Percentiles rank a stretch among this genome's conserved stretches.
phyloP scores from a whole-genome alignment of 2,329 filamentous ascomycete genomes.

The Exophiala spinifera region DNA sequence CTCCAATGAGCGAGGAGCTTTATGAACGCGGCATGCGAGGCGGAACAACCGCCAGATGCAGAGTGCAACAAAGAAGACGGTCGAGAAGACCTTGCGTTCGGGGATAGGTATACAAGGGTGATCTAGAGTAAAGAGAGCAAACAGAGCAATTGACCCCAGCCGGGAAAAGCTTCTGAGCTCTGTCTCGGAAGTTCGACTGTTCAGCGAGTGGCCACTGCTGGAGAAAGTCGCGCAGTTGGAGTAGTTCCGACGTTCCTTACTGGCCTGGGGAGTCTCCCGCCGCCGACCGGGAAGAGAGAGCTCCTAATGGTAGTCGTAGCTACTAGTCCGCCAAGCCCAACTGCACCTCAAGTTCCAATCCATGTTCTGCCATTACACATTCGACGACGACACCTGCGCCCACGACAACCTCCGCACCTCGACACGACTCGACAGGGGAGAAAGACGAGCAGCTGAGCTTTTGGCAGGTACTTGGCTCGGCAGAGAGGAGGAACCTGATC shows the following conservation, averaged over 20 bases:
- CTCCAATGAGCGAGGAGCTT: conserved; percentile 21
- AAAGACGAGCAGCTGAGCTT: background rate
- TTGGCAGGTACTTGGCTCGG: background rate
- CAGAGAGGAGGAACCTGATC: conserved; percentile 5
- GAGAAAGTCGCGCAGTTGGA: conserved; percentile 9
- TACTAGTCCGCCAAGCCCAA: conserved; percentile 18
- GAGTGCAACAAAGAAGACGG: conserved; percentile 7
- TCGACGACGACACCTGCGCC: background rate
- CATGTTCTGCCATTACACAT: conserved; percentile 23
- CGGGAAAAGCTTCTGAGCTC: conserved; percentile 11
- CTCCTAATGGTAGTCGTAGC: too few relatives aligned
- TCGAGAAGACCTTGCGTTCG: background rate
- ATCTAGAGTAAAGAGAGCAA: background rate
- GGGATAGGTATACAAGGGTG: background rate
- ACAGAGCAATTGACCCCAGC: conserved; percentile 10
- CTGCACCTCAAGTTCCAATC: conserved; percentile 23
- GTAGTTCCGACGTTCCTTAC: background rate
- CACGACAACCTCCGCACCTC: background rate
- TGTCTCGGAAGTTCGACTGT: too few relatives aligned
- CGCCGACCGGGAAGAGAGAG: too few relatives aligned
- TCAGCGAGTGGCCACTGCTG: too few relatives aligned
- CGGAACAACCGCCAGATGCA: conserved; percentile 16
- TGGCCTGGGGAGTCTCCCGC: too few relatives aligned
- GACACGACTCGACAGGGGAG: background rate
- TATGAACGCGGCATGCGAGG: conserved; percentile 19